Conservation (phyloP, 108 stramenopile genomes). For the Skeletonema potamos region DNA sequence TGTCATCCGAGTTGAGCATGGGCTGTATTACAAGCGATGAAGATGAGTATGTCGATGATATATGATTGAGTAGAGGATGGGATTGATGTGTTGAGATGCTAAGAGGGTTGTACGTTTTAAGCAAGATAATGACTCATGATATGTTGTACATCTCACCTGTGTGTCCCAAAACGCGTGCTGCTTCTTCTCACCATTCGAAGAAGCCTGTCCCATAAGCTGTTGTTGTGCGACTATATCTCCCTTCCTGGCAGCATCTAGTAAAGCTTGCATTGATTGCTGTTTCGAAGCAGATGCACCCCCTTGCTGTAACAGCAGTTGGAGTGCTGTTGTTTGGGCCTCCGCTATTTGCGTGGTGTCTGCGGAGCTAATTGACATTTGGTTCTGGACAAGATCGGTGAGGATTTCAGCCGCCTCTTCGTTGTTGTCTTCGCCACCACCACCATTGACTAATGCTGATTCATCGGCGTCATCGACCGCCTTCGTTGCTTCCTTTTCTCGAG, state of each 20-base stretch:
- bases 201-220: constrained; percentile 1
- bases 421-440: not conserved
- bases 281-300: constrained; percentile 4
- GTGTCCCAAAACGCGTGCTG: constrained; percentile 98
- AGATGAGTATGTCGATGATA: not conserved
- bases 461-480: constrained; percentile 9
- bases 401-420: constrained; percentile 35
- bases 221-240: constrained; percentile 16
- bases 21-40: constrained; percentile 12
- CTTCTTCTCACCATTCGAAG: constrained; percentile 33
- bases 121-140: not conserved
- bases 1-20: constrained; percentile 31
- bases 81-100: not conserved
- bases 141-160: constrained; percentile 62
- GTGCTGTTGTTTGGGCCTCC: not conserved
- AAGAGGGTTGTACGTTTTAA: not conserved
- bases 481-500: not conserved
- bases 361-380: constrained; percentile 3
- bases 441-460: constrained; percentile 2
- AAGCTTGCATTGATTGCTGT: constrained; percentile 14
- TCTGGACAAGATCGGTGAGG: constrained; percentile 25
- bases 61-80: not conserved
- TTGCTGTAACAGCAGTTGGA: constrained; percentile 8
- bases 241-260: constrained; percentile 20
- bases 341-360: not conserved